Evolutionary conservation across 306 rosid species (phyloP).

Genomic region (cucumber (Cucumis sativus)): Cucumber_9930_V3 NC_026659.2:26838001-26838500

Average conservation of each 20-base stretch:
- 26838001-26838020: constrained; percentile 20
- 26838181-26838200: constrained; percentile 38
- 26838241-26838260: constrained; percentile 19
- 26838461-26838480: constrained; percentile 6
- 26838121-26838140: constrained; percentile 26
- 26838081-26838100: constrained; percentile 31
- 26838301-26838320: constrained; percentile 37
- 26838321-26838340: constrained; percentile 23
- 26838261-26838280: constrained; percentile 26
- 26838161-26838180: constrained; percentile 27
- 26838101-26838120: constrained; percentile 20
- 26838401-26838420: constrained; percentile 22
- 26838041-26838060: constrained; percentile 32
- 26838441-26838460: constrained; percentile 34
- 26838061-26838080: constrained; percentile 33
- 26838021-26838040: constrained; percentile 12
- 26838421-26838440: constrained; percentile 31
- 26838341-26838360: constrained; percentile 20
- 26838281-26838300: constrained; percentile 29
- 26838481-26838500: neutral
- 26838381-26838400: constrained; percentile 33
- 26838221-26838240: constrained; percentile 12
- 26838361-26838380: constrained; percentile 23
- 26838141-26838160: constrained; percentile 36
- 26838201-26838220: constrained; percentile 26